Percentiles rank a stretch among this genome's conserved stretches.
Conservation (phyloP, 83 land plant genomes). For the Thuja plicata region DNA sequence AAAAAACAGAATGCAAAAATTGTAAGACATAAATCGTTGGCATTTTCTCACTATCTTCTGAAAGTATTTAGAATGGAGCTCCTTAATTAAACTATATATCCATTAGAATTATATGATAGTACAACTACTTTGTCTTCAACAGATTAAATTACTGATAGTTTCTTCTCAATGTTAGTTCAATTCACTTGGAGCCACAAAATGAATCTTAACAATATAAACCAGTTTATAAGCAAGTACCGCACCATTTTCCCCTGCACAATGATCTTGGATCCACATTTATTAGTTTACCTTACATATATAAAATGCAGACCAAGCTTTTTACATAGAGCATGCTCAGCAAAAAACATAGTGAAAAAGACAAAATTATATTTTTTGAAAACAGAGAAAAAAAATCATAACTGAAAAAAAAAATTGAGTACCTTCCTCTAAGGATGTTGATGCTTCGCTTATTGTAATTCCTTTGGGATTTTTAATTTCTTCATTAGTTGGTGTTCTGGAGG, state of each 20-base stretch:
- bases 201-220: neutral
- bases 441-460: neutral
- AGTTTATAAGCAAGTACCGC: neutral
- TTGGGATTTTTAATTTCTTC: neutral
- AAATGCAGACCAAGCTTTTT: neutral
- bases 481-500: neutral
- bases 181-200: neutral
- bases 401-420: neutral
- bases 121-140: neutral
- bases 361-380: neutral
- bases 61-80: too few species aligned
- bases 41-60: too few species aligned
- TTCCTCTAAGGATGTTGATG: neutral
- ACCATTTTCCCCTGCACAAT: neutral
- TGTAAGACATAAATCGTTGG: too few species aligned
- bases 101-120: neutral
- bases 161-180: neutral
- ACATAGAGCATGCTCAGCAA: neutral
- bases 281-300: neutral
- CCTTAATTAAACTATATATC: neutral
- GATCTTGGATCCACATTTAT: neutral
- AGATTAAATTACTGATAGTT: neutral
- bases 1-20: neutral
- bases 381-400: neutral
- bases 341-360: neutral